phyloP scores from a whole-genome alignment of 306 rosid species.

The Dryas octopetala region DNA sequence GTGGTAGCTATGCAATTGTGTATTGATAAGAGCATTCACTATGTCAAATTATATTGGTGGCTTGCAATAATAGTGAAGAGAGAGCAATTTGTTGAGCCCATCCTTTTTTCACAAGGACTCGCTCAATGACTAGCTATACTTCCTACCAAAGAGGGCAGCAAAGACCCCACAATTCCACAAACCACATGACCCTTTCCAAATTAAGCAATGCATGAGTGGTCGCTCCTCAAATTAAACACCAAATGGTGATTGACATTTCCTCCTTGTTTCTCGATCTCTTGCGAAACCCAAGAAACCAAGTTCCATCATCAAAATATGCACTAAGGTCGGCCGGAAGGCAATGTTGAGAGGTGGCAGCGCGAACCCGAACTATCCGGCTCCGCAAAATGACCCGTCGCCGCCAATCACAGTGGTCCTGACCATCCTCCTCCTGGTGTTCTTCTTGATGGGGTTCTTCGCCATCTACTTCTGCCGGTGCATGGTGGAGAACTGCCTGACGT shows the following conservation, averaged over 20 bases:
- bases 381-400: slow-evolving; percentile 3
- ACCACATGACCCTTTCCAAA: slow-evolving; percentile 24
- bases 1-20: too few species aligned
- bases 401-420: slow-evolving; percentile 45
- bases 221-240: neutral
- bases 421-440: slow-evolving; percentile 40
- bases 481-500: slow-evolving; percentile 20
- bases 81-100: slow-evolving; percentile 19
- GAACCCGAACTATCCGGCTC: neutral
- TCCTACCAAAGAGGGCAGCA: slow-evolving; percentile 6
- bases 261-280: slow-evolving; percentile 29
- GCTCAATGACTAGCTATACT: slow-evolving; percentile 29
- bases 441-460: slow-evolving; percentile 46
- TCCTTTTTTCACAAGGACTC: slow-evolving; percentile 44
- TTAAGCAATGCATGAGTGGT: slow-evolving; percentile 19
- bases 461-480: slow-evolving; percentile 50
- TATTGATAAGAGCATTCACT: too few species aligned
- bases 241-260: slow-evolving; percentile 18
- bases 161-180: slow-evolving; percentile 19
- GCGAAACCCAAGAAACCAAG: neutral
- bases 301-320: slow-evolving; percentile 44
- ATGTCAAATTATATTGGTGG: neutral
- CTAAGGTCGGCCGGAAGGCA: slow-evolving; percentile 23
- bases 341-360: neutral
- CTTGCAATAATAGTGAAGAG: slow-evolving; percentile 5